Evolutionary conservation across 805 yeast species (phyloP).

Genomic region (Saccharomyces eubayanus): DNA sequence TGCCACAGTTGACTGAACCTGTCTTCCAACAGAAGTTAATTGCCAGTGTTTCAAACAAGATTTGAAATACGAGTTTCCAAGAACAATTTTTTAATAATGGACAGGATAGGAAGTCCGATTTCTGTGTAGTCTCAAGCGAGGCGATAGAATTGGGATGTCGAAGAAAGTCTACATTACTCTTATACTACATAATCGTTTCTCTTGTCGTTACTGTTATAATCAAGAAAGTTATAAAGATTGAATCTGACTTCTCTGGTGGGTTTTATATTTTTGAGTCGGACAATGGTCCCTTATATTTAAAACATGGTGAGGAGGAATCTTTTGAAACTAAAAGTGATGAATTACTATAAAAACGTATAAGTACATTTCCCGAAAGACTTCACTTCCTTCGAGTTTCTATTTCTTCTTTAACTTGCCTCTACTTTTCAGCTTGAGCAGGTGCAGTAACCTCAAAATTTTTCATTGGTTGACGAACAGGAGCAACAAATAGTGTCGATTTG

Average conservation of each 20-base stretch:
- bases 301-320: neutral
- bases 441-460: constrained; percentile 21
- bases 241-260: no score
- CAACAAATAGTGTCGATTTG: constrained; percentile 44
- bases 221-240: no score
- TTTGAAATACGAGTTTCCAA: constrained; percentile 32
- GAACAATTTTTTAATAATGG: constrained; percentile 20
- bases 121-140: constrained; percentile 24
- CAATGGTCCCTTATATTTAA: no score
- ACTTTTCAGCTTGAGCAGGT: neutral
- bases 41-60: constrained; percentile 31
- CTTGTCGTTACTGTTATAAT: no score
- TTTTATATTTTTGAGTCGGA: no score
- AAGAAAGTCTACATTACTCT: constrained; percentile 30
- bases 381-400: neutral
- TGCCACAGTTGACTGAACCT: constrained; percentile 34
- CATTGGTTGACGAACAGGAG: constrained; percentile 56
- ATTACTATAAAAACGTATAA: neutral
- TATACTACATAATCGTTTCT: neutral
- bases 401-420: neutral
- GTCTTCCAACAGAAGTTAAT: constrained; percentile 31
- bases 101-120: constrained; percentile 35
- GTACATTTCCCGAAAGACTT: constrained; percentile 9
- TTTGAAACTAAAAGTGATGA: neutral
- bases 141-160: constrained; percentile 34